Percentiles rank a stretch among this genome's conserved stretches.
These are phyloP conservation scores for Lasiosphaeris hirsuta DNA, from an alignment of 495 filamentous ascomycete genomes.

Conservation along the genomic window DNA sequence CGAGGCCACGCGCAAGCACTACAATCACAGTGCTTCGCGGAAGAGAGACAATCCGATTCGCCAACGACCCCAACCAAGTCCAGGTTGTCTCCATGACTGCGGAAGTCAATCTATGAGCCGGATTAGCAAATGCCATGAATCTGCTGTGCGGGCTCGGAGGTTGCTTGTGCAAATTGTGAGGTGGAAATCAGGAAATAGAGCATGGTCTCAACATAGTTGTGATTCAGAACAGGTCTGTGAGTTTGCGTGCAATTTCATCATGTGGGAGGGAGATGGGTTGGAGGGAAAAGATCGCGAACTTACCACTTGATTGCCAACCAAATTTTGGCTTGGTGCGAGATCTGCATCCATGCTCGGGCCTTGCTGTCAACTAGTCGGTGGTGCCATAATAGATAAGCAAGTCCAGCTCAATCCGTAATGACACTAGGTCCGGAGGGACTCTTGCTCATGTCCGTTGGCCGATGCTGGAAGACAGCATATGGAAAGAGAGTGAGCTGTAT, in stretches of 20 bases:
- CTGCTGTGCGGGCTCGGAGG: neutral
- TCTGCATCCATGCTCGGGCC: too few relatives aligned
- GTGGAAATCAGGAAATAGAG: conserved; percentile 38
- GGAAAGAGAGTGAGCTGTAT: neutral
- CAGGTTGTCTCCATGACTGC: too few relatives aligned
- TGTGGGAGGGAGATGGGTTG: conserved; percentile 7
- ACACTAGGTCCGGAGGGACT: too few relatives aligned
- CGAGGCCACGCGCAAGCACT: too few relatives aligned
- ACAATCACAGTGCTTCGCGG: too few relatives aligned
- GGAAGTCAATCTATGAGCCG: neutral
- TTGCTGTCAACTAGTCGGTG: too few relatives aligned
- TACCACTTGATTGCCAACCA: neutral
- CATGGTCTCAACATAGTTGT: conserved; percentile 47
- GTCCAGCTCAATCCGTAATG: too few relatives aligned
- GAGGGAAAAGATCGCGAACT: neutral
- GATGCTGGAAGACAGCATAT: neutral
- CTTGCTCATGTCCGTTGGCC: too few relatives aligned
- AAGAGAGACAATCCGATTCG: too few relatives aligned
- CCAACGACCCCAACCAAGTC: too few relatives aligned
- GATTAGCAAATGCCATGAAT: neutral
- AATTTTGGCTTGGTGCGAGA: neutral
- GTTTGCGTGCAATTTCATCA: conserved; percentile 48
- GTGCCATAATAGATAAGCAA: too few relatives aligned
- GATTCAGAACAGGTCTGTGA: conserved; percentile 61
- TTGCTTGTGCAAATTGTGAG: neutral